phyloP scores from a whole-genome alignment of 78 protist species.

The Protostelium mycophagum region DNA sequence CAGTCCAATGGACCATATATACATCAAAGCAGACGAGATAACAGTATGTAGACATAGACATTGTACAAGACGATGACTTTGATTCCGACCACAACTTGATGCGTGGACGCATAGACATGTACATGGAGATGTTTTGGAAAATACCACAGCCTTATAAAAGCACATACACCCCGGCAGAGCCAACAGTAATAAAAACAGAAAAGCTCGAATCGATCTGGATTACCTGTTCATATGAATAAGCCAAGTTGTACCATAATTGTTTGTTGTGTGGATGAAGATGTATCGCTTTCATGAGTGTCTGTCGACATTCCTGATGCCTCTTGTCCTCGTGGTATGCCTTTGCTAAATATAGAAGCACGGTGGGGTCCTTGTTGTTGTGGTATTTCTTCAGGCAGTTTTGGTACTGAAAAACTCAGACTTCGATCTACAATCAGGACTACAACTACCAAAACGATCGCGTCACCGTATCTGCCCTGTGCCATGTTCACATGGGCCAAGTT shows the following conservation, averaged over 20 bases:
- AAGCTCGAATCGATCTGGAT: background rate
- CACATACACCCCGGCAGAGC: background rate
- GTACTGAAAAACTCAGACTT: constrained; percentile 18
- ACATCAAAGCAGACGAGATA: too few species aligned
- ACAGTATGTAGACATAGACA: background rate
- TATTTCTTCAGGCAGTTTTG: constrained; percentile 55
- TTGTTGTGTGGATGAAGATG: constrained; percentile 16
- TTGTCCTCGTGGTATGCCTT: constrained; percentile 41
- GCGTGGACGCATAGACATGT: background rate
- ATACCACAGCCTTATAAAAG: background rate
- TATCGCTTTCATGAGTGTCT: constrained; percentile 37
- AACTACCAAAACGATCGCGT: constrained; percentile 40
- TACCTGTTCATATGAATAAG: constrained; percentile 12
- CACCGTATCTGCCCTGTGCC: constrained; percentile 7
- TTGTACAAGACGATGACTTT: background rate
- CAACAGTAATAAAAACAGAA: background rate
- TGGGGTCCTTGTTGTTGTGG: constrained; percentile 10
- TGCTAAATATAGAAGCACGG: constrained; percentile 24
- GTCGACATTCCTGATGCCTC: constrained; percentile 32
- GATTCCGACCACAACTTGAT: background rate
- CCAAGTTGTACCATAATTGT: constrained; percentile 36
- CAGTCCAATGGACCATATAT: too few species aligned
- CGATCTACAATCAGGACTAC: background rate
- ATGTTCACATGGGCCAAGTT: constrained; percentile 31
- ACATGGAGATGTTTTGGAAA: background rate